phyloP scores from a whole-genome alignment of 192 early-diverging fungal species.

The Backusella morwellensis region DNA sequence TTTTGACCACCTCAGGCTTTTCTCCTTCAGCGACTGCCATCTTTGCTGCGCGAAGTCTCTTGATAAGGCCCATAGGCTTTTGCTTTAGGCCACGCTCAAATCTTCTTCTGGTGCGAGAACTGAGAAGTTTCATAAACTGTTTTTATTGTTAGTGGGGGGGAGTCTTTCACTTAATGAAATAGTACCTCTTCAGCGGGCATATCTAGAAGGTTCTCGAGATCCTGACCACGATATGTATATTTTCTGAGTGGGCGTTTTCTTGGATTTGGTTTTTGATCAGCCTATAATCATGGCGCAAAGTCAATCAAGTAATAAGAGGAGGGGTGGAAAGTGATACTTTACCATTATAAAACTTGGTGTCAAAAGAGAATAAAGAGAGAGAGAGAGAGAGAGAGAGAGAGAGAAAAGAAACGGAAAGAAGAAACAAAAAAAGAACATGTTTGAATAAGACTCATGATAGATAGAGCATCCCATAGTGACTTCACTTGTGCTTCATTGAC shows the following conservation, averaged over 20 bases:
- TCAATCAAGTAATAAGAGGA: neutral
- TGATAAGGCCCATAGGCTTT: constrained; percentile 98
- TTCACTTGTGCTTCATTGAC: neutral
- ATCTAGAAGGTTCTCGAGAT: constrained; percentile 95
- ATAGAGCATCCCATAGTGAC: neutral
- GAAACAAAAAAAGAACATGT: neutral
- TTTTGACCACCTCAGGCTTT: constrained; percentile 97
- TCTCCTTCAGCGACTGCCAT: constrained; percentile 82
- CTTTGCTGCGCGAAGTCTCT: constrained; percentile 98
- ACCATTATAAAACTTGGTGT: neutral
- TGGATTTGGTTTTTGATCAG: constrained; percentile 22
- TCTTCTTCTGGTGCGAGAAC: constrained; percentile 92
- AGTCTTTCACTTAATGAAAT: neutral
- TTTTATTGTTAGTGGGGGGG: neutral
- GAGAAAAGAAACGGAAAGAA: neutral
- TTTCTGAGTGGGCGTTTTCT: constrained; percentile 96
- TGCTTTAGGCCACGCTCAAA: constrained; percentile 96
- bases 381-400: neutral
- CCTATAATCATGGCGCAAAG: neutral
- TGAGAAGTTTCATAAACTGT: constrained; percentile 90
- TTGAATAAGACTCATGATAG: neutral
- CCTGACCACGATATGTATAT: constrained; percentile 96
- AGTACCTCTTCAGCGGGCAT: constrained; percentile 76
- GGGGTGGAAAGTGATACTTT: neutral
- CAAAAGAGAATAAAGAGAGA: neutral